Evolutionary conservation across 2,329 filamentous ascomycete genomes (phyloP), one percentile per base, ranked within the genome.

Genomic region (Exophiala phaeomuriformis): DNA sequence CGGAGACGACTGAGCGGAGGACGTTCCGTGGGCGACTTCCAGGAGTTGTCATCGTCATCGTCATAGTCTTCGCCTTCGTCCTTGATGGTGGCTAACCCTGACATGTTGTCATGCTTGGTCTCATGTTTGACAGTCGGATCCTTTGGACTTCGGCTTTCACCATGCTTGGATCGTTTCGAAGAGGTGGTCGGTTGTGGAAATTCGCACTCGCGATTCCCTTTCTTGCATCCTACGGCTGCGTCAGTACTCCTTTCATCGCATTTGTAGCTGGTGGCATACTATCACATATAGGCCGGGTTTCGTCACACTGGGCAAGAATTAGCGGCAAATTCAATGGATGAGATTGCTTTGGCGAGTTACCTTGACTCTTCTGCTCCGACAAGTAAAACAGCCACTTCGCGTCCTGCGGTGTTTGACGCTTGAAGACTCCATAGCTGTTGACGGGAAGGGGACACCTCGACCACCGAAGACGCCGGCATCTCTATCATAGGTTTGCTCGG

Each of bases 321-420:
- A 53, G 48, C 47, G 12, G 43, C 43, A 6, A 36, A 30, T 10
- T 19, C 19, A 19, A 19, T 19, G 19, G 19, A 19, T 19, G 19
- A 19, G 19, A 19, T 19, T 19, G 19, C 19, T 19, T 19, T 19
- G 19, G 19, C 19, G 19, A 5, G 61, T 58, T 66, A 81, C 79
- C 76, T 84, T 97, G 48, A 97, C 90, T 68, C 93, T 82, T 61
- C 93, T 81, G 64, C 84, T 85, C 55, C 93, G 81, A 70, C 93
- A 98, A 44, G 90, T 97, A 67, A 81, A 96, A 72, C 93, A 98
- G 30, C 93, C 93, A 59, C 90, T 96, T 63, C 93, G 80, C 41
- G 93, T 97, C 62, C 93, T 83, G 57, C 90, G 85, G 68, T 97
- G 91, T 71, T 97, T 97, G 62, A 94, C 86, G 65, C 86, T 87